Evolutionary conservation across 768 basidiomycete species (phyloP), one percentile per base, ranked within the genome.

Genomic region (Dacryopinax spathularia): DNA sequence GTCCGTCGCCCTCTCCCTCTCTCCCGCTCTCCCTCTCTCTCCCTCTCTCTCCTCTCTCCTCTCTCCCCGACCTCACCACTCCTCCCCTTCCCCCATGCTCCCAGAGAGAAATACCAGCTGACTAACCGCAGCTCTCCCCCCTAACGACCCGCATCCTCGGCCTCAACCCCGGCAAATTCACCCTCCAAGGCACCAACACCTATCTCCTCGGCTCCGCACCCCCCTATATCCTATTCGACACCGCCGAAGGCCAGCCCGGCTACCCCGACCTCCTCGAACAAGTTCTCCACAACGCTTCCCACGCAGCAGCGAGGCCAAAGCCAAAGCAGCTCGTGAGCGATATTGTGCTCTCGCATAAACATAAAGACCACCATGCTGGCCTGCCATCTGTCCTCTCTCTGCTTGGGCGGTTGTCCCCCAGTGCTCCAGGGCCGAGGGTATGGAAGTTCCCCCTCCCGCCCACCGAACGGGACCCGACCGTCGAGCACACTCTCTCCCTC

Each of bases 271-370:
- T 83, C 59, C 84, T 95, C 37, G 77, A 82, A 65, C 76, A 79
- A 15, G 84, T 85, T 25, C 76, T 91, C n/a, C 71, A 73, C 43
- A 76, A 78, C 4, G 70, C 70, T 60, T 25, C 75, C 78, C 44
- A 61, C 18, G 39, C 33, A 20, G 29, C 15, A 10, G 34, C 62
- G n/a, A n/a, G n/a, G n/a, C n/a, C n/a, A n/a, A n/a, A n/a, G n/a
- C n/a, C n/a, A n/a, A n/a, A n/a, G 31, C 82, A 83, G 7, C 80
- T 85, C 60, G 75, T 97, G 60, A 90, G 89, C 12, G 92, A 97
- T 71, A 89, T 98, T 73, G 78, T 98, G 69, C 78, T 98, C 63
- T 91, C 92, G 0, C 95, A 98, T 73, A 86, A 86, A 80, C 95
- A 98, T 71, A 76, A 77, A 33, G 95, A 98, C 74, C 95, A 98